Evolutionary conservation across 768 basidiomycete genomes (phyloP).

Genomic region (Panaeolus cyanescens): DNA sequence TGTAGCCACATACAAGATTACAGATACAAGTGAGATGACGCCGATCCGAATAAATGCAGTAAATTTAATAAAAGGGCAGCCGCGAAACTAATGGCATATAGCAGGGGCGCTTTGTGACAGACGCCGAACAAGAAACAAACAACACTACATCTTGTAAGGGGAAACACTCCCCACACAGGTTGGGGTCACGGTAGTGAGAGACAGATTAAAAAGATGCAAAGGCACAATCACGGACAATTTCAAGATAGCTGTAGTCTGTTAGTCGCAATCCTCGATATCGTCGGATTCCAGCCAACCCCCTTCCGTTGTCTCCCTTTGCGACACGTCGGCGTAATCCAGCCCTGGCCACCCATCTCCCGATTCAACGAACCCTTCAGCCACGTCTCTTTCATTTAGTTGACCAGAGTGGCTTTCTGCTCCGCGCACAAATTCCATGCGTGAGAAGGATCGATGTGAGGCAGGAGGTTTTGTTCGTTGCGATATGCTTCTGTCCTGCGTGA

Average conservation of each 20-base stretch:
- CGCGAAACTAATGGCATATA: not conserved
- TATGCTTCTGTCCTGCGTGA: not conserved
- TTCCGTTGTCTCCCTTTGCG: conserved; percentile 16
- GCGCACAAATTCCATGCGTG: conserved; percentile 47
- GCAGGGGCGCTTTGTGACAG: not conserved
- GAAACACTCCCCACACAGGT: not conserved
- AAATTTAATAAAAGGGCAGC: not conserved
- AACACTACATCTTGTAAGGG: not conserved
- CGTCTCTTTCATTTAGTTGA: conserved; percentile 36
- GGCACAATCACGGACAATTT: not conserved
- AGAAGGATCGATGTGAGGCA: conserved; percentile 41
- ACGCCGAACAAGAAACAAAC: not conserved
- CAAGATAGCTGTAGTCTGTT: not conserved
- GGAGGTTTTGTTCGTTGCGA: conserved; percentile 9
- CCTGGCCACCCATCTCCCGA: conserved; percentile 31
- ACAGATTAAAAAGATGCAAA: not conserved
- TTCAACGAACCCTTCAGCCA: conserved; percentile 20
- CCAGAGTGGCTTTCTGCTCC: conserved; percentile 30
- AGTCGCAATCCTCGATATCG: conserved; percentile 56
- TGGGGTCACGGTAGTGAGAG: too few species aligned
- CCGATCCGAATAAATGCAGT: not conserved
- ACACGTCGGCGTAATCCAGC: not conserved
- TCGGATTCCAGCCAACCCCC: conserved; percentile 60
- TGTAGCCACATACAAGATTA: too few species aligned
- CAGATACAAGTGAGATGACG: not conserved